Evolutionary conservation across 2,329 filamentous ascomycete genomes (phyloP), one percentile per base, ranked within the genome.

Genomic region (Malbranchea zuffiana): DNA sequence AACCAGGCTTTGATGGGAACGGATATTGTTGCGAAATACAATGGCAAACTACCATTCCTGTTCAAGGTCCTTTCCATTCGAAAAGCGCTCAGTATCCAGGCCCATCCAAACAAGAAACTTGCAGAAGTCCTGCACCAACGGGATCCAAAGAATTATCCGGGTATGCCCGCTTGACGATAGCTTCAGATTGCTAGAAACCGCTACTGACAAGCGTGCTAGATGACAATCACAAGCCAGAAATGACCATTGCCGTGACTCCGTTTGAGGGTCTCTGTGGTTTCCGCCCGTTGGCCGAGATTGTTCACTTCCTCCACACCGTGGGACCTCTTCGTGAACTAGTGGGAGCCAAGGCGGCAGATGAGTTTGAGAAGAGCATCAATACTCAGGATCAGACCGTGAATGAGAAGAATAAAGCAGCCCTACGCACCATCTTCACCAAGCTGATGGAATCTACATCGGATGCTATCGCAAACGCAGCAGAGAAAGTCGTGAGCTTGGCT

Each of bases 191-290:
- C 4, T 13, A 4, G 12, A 16, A 12, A 5, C 6, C 15, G 4
- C 19, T 18, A 1, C 24, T 12, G 10, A 10, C 12, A 24, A 19
- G 6, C 12, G 13, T 26, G 24, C 8, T 26, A 61, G 86, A 98
- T 68, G 88, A 96, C 67, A 98, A 98, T 66, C 90, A 98, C 71
- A 98, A 98, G 66, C 90, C 90, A 21, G 90, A 98, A 65, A 98
- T 98, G 90, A 87, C 90, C 44, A 94, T 98, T 59, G 90, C 90
- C 44, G 80, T 98, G 52, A 96, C 90, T 1, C 80, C 85, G 0
- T 98, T 98, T 48, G 88, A 96, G 57, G 90, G 90, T 1, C 74
- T 98, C 21, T 98, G 90, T 53, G 90, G 90, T 21, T 98, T 98
- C 69, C 76, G 90, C 6, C 90, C 90, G 0, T 68, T 95, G 15